Base-by-base conservation (phyloP, 1,284 basidiomycete species). In the Hortiboletus rubellus region DNA sequence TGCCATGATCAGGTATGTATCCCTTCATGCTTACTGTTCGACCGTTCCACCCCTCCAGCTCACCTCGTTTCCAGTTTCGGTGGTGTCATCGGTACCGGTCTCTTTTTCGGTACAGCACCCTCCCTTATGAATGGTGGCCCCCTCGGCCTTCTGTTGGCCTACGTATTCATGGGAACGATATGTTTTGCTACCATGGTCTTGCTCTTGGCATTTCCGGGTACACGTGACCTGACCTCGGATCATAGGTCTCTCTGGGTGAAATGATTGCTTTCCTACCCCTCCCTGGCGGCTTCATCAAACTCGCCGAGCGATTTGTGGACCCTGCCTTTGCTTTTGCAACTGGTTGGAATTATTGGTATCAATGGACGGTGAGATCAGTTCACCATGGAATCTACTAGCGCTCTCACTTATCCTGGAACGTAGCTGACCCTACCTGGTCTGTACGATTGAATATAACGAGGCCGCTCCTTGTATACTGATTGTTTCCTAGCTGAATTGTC, bases 291-390 rank as follows among this genome's bases (percentile, higher is more conserved):
- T 87, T 88, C 69, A 85, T 90, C 65, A 81, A 78, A 59, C 77
- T 89, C 34, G 84, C 86, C 5, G 81, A 82, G 54, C 83, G 88
- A 24, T 90, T 88, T 63, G 81, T 90, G 42, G 82, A 89, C 66
- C 83, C 84, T 5, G 83, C 86, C 5, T 77, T 87, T 54, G 82
- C 83, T 0, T 88, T 88, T 68, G 80, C 85, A 37, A 80, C 83
- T 77, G 85, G 85, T 15, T 89, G 85, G 83, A 85, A 86, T 63
- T 86, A 86, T 67, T 83, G 80, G 79, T 85, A 84, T 69, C 83
- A 82, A 66, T 85, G 83, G 78, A 69, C 72, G 9, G 77, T 82
- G 48, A 66, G 83, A 59, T 74, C 81, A 2, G 7, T 27, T 37
- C 18, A 6, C 2, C n/a, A 1, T 51, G 17, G 15, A 36, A 8